Evolutionary conservation across 768 basidiomycete genomes (phyloP).

Genomic region (Psilocybe cyanescens): DNA sequence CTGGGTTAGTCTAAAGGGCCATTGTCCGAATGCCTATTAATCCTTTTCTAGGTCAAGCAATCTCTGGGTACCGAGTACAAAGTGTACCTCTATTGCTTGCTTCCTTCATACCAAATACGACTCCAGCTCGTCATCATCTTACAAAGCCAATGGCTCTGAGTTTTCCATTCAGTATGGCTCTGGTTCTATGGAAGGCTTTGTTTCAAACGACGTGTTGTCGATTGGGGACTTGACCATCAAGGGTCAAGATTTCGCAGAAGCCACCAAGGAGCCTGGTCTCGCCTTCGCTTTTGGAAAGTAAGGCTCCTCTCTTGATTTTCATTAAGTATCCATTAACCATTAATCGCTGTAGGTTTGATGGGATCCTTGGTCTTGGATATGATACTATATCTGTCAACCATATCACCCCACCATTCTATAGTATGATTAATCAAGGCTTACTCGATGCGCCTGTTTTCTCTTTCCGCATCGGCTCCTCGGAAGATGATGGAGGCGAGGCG

Average conservation of each 20-base stretch:
- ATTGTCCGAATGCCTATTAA: not conserved
- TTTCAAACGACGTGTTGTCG: conserved; percentile 78
- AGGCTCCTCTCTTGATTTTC: conserved; percentile 29
- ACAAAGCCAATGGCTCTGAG: conserved; percentile 87
- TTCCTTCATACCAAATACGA: conserved; percentile 96
- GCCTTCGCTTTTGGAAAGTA: conserved; percentile 97
- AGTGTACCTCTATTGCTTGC: conserved; percentile 89
- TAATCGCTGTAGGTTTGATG: conserved; percentile 73
- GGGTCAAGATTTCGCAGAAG: conserved; percentile 90
- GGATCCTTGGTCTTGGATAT: conserved; percentile 92
- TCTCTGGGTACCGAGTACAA: conserved; percentile 87
- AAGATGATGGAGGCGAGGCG: conserved; percentile 89
- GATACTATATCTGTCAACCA: conserved; percentile 95
- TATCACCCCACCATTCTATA: conserved; percentile 93
- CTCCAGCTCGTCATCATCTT: conserved; percentile 72
- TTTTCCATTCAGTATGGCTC: conserved; percentile 96
- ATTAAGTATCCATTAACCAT: not conserved
- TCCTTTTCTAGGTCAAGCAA: conserved; percentile 70
- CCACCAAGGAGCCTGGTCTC: conserved; percentile 93
- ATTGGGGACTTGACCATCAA: conserved; percentile 85
- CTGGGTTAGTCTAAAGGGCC: conserved; percentile 57
- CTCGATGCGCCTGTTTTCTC: conserved; percentile 89
- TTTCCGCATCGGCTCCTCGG: conserved; percentile 89
- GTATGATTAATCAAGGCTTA: conserved; percentile 82
- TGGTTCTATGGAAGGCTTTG: conserved; percentile 95